Evolutionary conservation across 306 rosid genomes (phyloP).

Genomic region (Rubus idaeus): DNA sequence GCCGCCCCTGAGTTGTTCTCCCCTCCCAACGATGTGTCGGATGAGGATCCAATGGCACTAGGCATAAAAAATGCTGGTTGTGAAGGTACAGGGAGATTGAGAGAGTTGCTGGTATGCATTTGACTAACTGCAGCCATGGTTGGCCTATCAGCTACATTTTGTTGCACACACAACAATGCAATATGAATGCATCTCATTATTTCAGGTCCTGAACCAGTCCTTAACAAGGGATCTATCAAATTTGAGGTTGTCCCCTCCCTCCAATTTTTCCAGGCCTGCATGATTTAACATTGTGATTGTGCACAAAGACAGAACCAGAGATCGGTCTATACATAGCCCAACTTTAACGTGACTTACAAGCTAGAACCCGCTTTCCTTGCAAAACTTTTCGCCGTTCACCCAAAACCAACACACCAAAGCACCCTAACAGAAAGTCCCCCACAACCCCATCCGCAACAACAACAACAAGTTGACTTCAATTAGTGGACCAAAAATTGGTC

Average conservation of each 20-base stretch:
- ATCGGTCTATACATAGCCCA: no score
- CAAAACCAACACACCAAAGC: no score
- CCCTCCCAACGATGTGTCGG: neutral
- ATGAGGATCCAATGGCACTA: neutral
- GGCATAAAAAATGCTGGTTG: neutral
- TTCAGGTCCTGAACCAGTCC: neutral
- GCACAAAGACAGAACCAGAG: neutral
- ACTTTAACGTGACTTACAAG: no score
- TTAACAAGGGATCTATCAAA: neutral
- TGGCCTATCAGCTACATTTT: neutral
- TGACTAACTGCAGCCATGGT: conserved; percentile 3
- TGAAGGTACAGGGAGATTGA: neutral
- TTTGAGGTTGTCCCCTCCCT: neutral
- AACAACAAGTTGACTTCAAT: no score
- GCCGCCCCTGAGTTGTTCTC: neutral
- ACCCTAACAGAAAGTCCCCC: no score
- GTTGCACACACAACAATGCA: conserved; percentile 7
- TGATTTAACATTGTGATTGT: neutral
- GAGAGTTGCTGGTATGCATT: neutral
- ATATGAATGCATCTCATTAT: conserved; percentile 8
- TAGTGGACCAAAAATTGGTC: no score
- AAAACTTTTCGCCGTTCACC: no score
- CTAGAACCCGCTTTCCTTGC: no score
- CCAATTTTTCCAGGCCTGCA: conserved; percentile 12
- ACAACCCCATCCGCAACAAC: no score